These are phyloP conservation scores for Lichtheimia ornata DNA, from an alignment of 371 early-diverging fungal genomes.

Conservation along the genomic window DNA sequence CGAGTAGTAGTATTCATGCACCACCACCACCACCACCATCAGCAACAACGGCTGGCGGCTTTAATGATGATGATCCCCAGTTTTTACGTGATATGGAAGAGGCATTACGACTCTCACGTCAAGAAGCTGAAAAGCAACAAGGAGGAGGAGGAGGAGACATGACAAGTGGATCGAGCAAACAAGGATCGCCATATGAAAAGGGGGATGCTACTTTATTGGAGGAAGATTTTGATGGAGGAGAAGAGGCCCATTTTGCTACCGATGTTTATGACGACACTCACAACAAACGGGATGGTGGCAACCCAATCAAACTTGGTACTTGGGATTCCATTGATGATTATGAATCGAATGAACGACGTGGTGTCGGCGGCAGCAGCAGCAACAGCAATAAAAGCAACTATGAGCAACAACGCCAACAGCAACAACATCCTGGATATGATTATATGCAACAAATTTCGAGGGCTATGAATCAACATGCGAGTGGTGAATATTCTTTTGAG, in stretches of 20 bases:
- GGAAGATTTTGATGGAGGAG: not conserved
- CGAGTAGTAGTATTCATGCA: not conserved
- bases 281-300: not conserved
- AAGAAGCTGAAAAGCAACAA: not conserved
- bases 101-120: conserved; percentile 24
- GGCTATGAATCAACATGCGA: conserved; percentile 4
- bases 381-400: not conserved
- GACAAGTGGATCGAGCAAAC: no score
- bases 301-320: no score
- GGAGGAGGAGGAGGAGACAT: no score
- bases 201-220: conserved; percentile 2
- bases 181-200: not conserved
- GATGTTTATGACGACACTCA: conserved; percentile 10
- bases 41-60: not conserved
- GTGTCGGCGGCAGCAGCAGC: no score
- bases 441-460: not conserved
- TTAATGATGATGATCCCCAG: conserved; percentile 20
- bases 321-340: no score
- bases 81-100: conserved; percentile 20
- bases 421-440: not conserved
- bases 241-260: conserved; percentile 9
- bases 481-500: conserved; percentile 23
- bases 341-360: no score
- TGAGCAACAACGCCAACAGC: not conserved
- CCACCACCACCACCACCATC: no score